Base-by-base conservation (phyloP, 106 monocot species). In the Narthecium ossifragum region DNA sequence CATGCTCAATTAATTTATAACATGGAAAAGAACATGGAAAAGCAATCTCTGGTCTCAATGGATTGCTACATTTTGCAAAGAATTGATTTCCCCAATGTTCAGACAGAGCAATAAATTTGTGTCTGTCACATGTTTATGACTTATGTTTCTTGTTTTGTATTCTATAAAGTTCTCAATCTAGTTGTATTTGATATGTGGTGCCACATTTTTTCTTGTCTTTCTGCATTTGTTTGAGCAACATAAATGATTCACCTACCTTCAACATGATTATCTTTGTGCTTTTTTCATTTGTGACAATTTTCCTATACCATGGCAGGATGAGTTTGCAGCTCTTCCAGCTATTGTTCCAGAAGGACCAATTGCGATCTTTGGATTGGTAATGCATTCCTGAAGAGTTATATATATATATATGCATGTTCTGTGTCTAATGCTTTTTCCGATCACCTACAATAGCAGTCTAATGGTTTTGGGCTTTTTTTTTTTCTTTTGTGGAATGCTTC, bases 351-450 rank as follows among this genome's bases (percentile, higher is more conserved):
- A 71, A 53, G 93, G 93, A 53, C 93, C 93, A 50, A 73, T 93
- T 70, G 88, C 85, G 17, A 73, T 93, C 41, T 62, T 93, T 63
- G 93, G 93, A 45, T 88, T 93, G 93, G 93, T 93, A 85, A 77
- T 46, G 39, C 29, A 72, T 53, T 40, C 31, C 2, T 30, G 25
- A 18, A 40, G 5, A 26, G 41, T 53, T 20, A 31, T 21, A 28
- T 17, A 31, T 43, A 43, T 38, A 25, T 53, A 30, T 29, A n/a
- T 25, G 1, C 26, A 4, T 22, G 6, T 39, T 15, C 3, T 39
- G 8, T 41, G 24, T 6, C 59, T 39, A 39, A 11, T 21, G 29
- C 3, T 30, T 8, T 59, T 8, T 5, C 14, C 1, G 1, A 23
- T 37, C 22, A 0, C 2, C 33, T 11, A 50, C 45, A 37, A 29